Base-by-base conservation (phyloP, 2,329 filamentous ascomycete species). In the Sphaerulina vaccinii region DNA sequence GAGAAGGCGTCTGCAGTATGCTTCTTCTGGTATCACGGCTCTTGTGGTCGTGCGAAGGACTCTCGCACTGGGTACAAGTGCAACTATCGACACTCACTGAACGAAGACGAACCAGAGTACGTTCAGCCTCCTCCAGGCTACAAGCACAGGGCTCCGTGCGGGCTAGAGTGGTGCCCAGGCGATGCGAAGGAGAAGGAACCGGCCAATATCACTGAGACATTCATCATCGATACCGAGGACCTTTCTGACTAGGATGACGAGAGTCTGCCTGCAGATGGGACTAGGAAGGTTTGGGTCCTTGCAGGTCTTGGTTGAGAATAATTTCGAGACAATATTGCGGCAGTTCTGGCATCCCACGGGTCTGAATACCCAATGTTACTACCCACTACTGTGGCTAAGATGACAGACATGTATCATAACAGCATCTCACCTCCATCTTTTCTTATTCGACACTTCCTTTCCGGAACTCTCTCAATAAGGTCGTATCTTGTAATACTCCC, bases 381-480 rank as follows among this genome's bases (percentile, higher is more conserved):
- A 7, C 27, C 27, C 27, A 32, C 27, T 32, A 32, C 7, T 7
- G 27, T 13, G 7, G 27, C 27, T 7, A 32, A 32, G 7, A 13
- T 13, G 7, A 32, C 13, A 32, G 7, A 32, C 27, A 32, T 13
- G 13, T 32, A 7, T 23, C 13, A 9, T 38, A 15, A n/a, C 18
- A 22, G 10, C 19, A 16, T 18, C 38, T 11, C 38, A 41, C 3
- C 16, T 18, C 16, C 18, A 2, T 22, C 23, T 15, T 5, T 21
- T 35, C 46, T 62, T 72, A 51, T 70, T 66, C 32, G 68, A 70
- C 57, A n/a, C n/a, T n/a, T n/a, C n/a, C n/a, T n/a, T n/a, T n/a
- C n/a, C n/a, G n/a, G n/a, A n/a, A n/a, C n/a, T n/a, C n/a, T n/a
- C n/a, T n/a, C n/a, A n/a, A n/a, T 69, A 74, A 10, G 71, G 65